Conservation (phyloP, 163 green algal species). For the Volvox carteri region DNA sequence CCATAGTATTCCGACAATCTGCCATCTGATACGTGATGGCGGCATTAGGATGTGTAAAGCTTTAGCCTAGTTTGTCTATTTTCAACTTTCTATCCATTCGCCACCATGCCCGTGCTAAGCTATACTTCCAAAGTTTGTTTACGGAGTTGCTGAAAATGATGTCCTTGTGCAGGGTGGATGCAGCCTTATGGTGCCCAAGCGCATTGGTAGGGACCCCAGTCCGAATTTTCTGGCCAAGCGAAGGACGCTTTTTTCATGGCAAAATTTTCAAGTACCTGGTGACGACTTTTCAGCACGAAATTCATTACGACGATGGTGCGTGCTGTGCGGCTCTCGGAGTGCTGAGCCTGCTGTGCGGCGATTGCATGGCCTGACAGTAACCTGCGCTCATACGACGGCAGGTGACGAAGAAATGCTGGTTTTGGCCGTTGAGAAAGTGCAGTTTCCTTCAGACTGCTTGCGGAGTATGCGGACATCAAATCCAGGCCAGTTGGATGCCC, state of each 20-base stretch:
- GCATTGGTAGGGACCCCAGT: not conserved
- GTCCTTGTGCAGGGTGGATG: constrained; percentile 32
- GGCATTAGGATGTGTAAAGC: too few species aligned
- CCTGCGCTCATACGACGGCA: not conserved
- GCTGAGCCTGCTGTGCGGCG: not conserved
- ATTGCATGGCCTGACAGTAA: not conserved
- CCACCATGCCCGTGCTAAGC: too few species aligned
- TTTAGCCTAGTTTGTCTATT: too few species aligned
- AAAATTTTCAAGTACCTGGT: not conserved
- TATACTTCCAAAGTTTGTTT: too few species aligned
- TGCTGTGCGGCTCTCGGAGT: not conserved
- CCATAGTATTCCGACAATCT: too few species aligned
- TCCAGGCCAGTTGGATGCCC: not conserved
- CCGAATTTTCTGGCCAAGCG: constrained; percentile 13
- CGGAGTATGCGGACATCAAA: not conserved
- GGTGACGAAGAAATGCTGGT: constrained; percentile 28
- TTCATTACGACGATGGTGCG: constrained; percentile 28
- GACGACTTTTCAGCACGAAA: constrained; percentile 5
- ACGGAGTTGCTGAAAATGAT: too few species aligned
- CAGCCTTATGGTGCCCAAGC: not conserved
- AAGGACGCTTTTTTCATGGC: constrained; percentile 24
- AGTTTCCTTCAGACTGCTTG: constrained; percentile 9
- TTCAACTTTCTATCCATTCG: too few species aligned
- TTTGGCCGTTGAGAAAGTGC: constrained; percentile 31
- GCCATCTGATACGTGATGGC: too few species aligned